A percentile compares a stretch with the other conserved stretches of the same genome.
phyloP scores from a whole-genome alignment of 1,284 basidiomycete species.

The Trichosporon sp. region DNA sequence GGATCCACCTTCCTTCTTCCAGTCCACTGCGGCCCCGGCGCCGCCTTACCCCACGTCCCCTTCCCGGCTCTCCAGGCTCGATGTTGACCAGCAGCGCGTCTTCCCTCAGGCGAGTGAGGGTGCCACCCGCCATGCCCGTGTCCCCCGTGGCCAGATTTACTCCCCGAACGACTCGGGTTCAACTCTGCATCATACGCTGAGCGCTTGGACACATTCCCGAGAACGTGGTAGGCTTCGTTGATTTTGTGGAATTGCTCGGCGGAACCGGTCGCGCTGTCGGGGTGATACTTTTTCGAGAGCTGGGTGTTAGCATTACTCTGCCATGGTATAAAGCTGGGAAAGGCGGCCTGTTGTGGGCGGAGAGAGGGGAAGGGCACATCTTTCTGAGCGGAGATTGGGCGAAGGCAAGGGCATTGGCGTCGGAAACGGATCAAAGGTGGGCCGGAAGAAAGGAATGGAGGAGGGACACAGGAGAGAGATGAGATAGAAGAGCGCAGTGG shows the following conservation, averaged over 20 bases:
- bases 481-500: too few species aligned
- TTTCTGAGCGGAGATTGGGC: too few species aligned
- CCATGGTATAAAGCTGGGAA: too few species aligned
- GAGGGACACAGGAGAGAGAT: too few species aligned
- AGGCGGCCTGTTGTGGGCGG: not conserved
- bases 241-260: slow-evolving; percentile 41
- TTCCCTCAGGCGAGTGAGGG: slow-evolving; percentile 14
- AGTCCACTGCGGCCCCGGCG: slow-evolving; percentile 11
- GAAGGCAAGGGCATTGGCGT: too few species aligned
- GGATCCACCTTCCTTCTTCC: slow-evolving; percentile 3
- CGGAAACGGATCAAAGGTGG: too few species aligned
- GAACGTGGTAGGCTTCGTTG: slow-evolving; percentile 43
- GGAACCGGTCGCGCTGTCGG: slow-evolving; percentile 43
- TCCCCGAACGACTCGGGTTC: not conserved
- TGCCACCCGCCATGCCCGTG: not conserved
- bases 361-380: not conserved
- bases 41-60: slow-evolving; percentile 3
- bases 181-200: slow-evolving; percentile 14
- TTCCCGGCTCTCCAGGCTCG: slow-evolving; percentile 1
- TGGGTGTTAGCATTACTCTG: slow-evolving; percentile 19
- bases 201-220: slow-evolving; percentile 41
- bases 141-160: not conserved
- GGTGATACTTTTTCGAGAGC: slow-evolving; percentile 49
- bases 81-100: slow-evolving; percentile 13
- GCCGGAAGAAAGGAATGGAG: too few species aligned